A percentile compares a stretch with the other conserved stretches of the same genome.
These are phyloP conservation scores for Parmales sp. DNA, from an alignment of 108 stramenopile species.

Conservation along the genomic window DNA sequence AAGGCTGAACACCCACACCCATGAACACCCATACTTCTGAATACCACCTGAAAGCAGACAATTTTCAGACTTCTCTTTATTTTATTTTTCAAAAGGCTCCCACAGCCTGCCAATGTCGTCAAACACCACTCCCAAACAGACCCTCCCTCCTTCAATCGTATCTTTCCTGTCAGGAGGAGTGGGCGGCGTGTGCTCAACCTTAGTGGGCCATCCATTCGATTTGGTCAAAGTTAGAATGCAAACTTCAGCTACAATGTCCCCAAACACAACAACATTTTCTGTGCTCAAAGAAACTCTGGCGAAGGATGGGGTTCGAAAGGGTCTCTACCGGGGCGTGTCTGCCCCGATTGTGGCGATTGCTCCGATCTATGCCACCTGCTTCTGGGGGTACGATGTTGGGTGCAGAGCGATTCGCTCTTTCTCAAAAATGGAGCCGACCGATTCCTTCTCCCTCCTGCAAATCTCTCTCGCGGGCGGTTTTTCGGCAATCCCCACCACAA, in stretches of 20 bases:
- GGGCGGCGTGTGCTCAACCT: conserved; percentile 53
- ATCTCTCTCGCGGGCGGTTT: conserved; percentile 64
- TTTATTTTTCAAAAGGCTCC: no score
- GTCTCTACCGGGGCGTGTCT: conserved; percentile 72
- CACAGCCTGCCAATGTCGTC: no score
- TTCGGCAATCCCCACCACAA: conserved; percentile 66
- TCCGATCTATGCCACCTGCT: conserved; percentile 79
- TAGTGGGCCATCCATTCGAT: conserved; percentile 63
- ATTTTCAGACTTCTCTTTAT: no score
- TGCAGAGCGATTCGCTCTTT: conserved; percentile 32
- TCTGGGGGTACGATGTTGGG: conserved; percentile 85
- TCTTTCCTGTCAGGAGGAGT: conserved; percentile 62
- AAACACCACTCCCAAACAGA: no score
- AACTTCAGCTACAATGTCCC: conserved; percentile 19
- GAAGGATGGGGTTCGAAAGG: conserved; percentile 56
- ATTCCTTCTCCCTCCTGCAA: conserved; percentile 43
- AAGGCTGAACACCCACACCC: no score
- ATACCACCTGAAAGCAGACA: no score
- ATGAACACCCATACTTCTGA: no score
- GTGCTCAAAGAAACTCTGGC: conserved; percentile 51
- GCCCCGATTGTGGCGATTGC: conserved; percentile 74
- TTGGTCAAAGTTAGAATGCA: conserved; percentile 67
- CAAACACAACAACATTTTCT: conserved; percentile 31
- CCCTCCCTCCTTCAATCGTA: no score
- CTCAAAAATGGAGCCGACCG: neutral